Conservation (phyloP, 139 green algal genomes). For the Chlamydomonas applanata region DNA sequence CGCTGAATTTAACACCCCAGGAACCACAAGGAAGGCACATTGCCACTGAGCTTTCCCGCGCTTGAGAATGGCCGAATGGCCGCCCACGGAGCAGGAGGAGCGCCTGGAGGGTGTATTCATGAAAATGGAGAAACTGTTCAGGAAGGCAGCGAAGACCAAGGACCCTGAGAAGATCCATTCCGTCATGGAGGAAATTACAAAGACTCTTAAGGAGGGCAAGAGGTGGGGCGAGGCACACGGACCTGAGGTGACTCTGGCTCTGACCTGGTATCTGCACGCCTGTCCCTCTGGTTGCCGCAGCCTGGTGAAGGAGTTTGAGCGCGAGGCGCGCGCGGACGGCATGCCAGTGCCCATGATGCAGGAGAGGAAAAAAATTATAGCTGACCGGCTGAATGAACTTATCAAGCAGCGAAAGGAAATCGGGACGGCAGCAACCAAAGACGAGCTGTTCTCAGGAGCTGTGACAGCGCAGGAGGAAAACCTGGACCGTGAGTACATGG, state of each 20-base stretch:
- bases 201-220: slow-evolving; percentile 78
- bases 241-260: too few relatives aligned
- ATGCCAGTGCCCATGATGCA: slow-evolving; percentile 64
- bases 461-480: slow-evolving; percentile 11
- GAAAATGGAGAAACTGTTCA: slow-evolving; percentile 53
- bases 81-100: slow-evolving; percentile 49
- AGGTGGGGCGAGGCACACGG: slow-evolving; percentile 50
- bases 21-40: neutral
- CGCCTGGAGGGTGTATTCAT: slow-evolving; percentile 40
- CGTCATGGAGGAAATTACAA: slow-evolving; percentile 69
- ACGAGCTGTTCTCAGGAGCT: slow-evolving; percentile 42
- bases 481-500: slow-evolving; percentile 34
- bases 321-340: slow-evolving; percentile 73
- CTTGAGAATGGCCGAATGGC: slow-evolving; percentile 3
- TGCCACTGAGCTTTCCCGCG: neutral
- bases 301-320: slow-evolving; percentile 90
- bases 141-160: slow-evolving; percentile 57
- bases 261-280: neutral
- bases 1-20: too few relatives aligned
- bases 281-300: slow-evolving; percentile 41
- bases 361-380: slow-evolving; percentile 65
- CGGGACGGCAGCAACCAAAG: slow-evolving; percentile 18
- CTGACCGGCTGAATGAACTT: slow-evolving; percentile 78
- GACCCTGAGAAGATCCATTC: slow-evolving; percentile 59
- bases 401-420: slow-evolving; percentile 80